Evolutionary conservation across 2,329 filamentous ascomycete species (phyloP).

Genomic region (Diaporthe nobilis): DNA sequence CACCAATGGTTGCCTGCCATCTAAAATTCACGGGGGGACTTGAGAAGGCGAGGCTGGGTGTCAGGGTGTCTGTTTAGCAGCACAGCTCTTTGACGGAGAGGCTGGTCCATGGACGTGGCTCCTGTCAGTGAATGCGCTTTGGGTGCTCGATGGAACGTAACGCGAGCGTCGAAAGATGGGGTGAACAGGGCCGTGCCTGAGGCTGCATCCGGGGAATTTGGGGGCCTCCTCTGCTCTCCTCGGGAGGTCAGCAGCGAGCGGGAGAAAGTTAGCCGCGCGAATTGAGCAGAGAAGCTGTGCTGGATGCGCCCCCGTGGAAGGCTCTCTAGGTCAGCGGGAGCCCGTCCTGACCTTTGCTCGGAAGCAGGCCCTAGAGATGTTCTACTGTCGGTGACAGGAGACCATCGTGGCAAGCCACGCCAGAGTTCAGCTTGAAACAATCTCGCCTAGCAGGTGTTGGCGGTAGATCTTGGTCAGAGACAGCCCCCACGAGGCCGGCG

Average conservation of each 20-base stretch:
- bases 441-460: neutral
- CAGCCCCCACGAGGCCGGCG: neutral
- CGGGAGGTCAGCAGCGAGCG: neutral
- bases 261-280: slow-evolving; percentile 1
- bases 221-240: neutral
- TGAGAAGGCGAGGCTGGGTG: neutral
- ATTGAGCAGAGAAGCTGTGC: slow-evolving; percentile 5
- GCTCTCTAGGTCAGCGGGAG: neutral
- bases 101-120: slow-evolving; percentile 13
- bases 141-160: slow-evolving; percentile 17
- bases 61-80: neutral
- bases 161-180: slow-evolving; percentile 16
- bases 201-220: neutral
- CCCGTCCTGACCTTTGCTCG: neutral
- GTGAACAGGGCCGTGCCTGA: slow-evolving; percentile 16
- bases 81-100: neutral
- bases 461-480: slow-evolving; percentile 16
- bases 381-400: slow-evolving; percentile 7
- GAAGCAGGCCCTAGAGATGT: slow-evolving; percentile 8
- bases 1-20: neutral
- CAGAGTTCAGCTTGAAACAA: slow-evolving; percentile 24
- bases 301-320: neutral
- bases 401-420: neutral
- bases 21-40: slow-evolving; percentile 26
- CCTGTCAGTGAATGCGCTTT: slow-evolving; percentile 12